Evolutionary conservation across 148 eudicot species (phyloP).

Genomic region (Nyssa sinensis): DNA sequence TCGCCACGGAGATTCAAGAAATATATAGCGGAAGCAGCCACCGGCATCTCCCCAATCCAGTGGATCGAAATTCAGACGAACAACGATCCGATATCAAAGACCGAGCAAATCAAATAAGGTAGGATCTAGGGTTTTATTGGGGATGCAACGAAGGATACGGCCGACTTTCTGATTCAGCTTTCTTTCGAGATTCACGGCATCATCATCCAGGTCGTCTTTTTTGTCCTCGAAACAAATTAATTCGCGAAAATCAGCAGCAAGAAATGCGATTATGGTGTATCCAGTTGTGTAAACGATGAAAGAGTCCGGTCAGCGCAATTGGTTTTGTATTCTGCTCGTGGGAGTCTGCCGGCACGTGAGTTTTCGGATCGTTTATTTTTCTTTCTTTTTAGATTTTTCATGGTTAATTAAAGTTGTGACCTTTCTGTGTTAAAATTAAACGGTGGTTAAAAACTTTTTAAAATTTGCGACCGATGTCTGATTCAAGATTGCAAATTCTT

Average conservation of each 20-base stretch:
- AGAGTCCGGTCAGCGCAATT: not conserved
- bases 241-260: not conserved
- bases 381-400: too few species aligned
- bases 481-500: too few species aligned
- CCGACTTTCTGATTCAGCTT: too few species aligned
- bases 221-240: not conserved
- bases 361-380: not conserved
- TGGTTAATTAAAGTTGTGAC: too few species aligned
- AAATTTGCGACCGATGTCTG: too few species aligned
- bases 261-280: not conserved
- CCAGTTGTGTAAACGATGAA: not conserved
- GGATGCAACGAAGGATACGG: not conserved
- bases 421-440: too few species aligned
- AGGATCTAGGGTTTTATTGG: not conserved
- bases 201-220: too few species aligned
- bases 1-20: conserved; percentile 56
- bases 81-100: conserved; percentile 78
- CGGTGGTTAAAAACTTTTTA: too few species aligned
- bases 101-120: conserved; percentile 14
- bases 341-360: not conserved
- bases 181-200: too few species aligned
- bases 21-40: conserved; percentile 32
- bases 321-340: not conserved
- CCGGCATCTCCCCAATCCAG: conserved; percentile 68
- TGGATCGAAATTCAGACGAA: not conserved